These are phyloP conservation scores for Hypholoma sublateritium DNA, from an alignment of 768 basidiomycete species.

Conservation along the genomic window DNA sequence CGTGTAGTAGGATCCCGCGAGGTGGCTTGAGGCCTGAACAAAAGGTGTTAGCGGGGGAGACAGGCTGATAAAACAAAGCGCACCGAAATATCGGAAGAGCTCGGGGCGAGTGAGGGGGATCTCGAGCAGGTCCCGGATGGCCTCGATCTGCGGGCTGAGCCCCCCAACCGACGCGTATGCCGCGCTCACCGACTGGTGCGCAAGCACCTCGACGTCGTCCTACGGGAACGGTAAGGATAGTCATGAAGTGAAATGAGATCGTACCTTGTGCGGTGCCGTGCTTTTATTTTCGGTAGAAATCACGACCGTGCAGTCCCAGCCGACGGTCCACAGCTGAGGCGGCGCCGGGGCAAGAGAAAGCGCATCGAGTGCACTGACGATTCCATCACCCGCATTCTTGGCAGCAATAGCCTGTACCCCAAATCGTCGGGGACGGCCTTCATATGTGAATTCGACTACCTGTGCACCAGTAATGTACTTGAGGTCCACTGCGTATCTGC, in stretches of 20 bases:
- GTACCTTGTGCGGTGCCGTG: slow-evolving; percentile 34
- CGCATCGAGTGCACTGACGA: slow-evolving; percentile 40
- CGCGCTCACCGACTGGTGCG: slow-evolving; percentile 40
- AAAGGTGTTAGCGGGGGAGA: too few relatives aligned
- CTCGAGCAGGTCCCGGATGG: slow-evolving; percentile 51
- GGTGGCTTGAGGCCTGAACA: slow-evolving; percentile 83
- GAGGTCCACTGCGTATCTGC: slow-evolving; percentile 55
- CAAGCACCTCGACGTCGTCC: slow-evolving; percentile 48
- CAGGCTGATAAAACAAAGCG: slow-evolving; percentile 13
- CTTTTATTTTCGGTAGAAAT: slow-evolving; percentile 34
- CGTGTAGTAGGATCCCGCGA: slow-evolving; percentile 92
- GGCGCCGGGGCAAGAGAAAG: slow-evolving; percentile 40
- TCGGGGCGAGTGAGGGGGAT: slow-evolving; percentile 33
- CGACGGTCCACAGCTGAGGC: slow-evolving; percentile 55
- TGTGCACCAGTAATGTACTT: slow-evolving; percentile 67
- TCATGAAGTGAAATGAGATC: slow-evolving; percentile 10
- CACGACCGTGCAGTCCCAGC: slow-evolving; percentile 66
- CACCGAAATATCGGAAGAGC: slow-evolving; percentile 33
- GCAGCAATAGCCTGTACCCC: slow-evolving; percentile 46
- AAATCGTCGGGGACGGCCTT: slow-evolving; percentile 60
- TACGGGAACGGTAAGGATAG: slow-evolving; percentile 21
- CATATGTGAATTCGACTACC: slow-evolving; percentile 60
- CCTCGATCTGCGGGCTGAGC: slow-evolving; percentile 80
- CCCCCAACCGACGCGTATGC: slow-evolving; percentile 90
- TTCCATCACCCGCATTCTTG: slow-evolving; percentile 16